Base-by-base conservation (phyloP, 345 rosid genomes). In the Ceriops zippeliana region DNA sequence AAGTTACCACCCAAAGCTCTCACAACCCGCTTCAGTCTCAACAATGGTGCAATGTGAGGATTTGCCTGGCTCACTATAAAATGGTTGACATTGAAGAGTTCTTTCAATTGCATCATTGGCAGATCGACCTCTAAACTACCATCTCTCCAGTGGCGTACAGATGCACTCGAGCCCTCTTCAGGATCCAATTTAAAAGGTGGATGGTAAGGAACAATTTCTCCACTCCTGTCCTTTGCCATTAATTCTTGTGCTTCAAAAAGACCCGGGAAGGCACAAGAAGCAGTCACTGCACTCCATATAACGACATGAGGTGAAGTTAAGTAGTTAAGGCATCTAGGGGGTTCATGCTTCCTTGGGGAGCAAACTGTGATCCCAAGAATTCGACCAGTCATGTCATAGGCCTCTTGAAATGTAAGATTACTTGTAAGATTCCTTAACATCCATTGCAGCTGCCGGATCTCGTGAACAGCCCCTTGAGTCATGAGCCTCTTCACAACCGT, bases 61-160 rank as follows among this genome's bases (percentile, higher is more conserved):
- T 91, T 95, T n/a, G 99, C 99, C 74, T 95, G 98, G 63, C 97
- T 91, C 66, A 91, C 99, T 28, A 91, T 95, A 71, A 95, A 95
- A 80, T 95, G 98, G 79, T 95, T 95, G 67, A 95, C 99, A 74
- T 95, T 95, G 70, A 95, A 95, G 20, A 95, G 83, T 68, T 95
- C 99, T 81, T 95, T 95, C 79, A 95, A 77, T 77, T 95, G 98
- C 88, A 91, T 95, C 99, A 90, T 95, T 7, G 99, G 99, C 69
- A 95, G 78, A 80, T 95, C 98, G 66, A 91, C 86, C 87, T 95
- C 98, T 85, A 95, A 83, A 82, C 99, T 91, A 63, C 99, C 99
- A 79, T 95, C 99, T 78, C 98, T 90, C 98, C 99, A 95, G 32
- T 98, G 80, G 27, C 98, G 96, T 49, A 70, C 81, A 61, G 91